Conservation (phyloP, 73 alveolate genomes). For the Strombidium stylifer region DNA sequence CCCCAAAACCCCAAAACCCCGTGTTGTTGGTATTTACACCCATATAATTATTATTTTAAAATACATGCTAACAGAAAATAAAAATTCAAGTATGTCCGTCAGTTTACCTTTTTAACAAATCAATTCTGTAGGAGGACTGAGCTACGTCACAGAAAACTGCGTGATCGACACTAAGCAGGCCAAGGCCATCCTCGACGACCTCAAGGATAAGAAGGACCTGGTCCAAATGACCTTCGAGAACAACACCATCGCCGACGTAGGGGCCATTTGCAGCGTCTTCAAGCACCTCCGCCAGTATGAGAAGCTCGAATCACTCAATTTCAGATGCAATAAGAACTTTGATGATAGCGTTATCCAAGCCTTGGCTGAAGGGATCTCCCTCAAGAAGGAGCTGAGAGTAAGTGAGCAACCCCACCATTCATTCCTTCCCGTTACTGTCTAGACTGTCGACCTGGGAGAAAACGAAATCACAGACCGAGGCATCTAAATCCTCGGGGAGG, state of each 20-base stretch:
- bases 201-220: constrained; percentile 39
- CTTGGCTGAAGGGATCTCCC: constrained; percentile 44
- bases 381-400: constrained; percentile 65
- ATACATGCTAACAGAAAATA: constrained; percentile 22
- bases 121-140: constrained; percentile 26
- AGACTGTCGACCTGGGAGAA: constrained; percentile 66
- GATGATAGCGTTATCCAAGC: constrained; percentile 35
- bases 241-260: constrained; percentile 26
- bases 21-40: not conserved
- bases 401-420: not conserved
- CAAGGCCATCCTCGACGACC: constrained; percentile 25
- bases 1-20: not conserved
- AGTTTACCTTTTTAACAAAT: not conserved
- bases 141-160: constrained; percentile 44
- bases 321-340: constrained; percentile 44
- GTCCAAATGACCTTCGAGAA: constrained; percentile 60
- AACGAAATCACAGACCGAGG: constrained; percentile 33
- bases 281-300: constrained; percentile 27
- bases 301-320: constrained; percentile 54
- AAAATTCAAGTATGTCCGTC: not conserved
- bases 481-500: constrained; percentile 40
- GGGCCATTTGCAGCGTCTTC: constrained; percentile 9
- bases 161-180: constrained; percentile 24
- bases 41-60: not conserved
- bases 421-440: not conserved